Conservation (phyloP, 495 filamentous ascomycete genomes). For the Penicillium chermesinum region DNA sequence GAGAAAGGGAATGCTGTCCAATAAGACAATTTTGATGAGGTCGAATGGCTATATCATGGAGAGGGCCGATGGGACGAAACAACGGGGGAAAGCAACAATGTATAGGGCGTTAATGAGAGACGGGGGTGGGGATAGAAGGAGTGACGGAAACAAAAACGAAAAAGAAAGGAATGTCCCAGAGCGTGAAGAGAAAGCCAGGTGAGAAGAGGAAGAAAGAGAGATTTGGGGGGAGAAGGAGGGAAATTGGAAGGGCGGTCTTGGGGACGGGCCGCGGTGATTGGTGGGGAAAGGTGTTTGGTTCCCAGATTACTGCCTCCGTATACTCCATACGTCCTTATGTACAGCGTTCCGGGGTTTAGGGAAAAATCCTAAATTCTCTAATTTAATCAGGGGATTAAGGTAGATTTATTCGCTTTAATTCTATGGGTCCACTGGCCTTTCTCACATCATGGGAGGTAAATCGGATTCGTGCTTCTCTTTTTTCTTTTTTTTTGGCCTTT, state of each 20-base stretch:
- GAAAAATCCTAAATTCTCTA: too few species aligned
- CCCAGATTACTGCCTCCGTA: conserved; percentile 1
- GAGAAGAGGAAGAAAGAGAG: conserved; percentile 4
- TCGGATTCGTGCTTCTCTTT: not conserved
- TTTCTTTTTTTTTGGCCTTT: not conserved
- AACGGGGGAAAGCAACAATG: not conserved
- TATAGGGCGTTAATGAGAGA: conserved; percentile 3
- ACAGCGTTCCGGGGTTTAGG: not conserved
- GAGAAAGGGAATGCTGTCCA: conserved; percentile 2
- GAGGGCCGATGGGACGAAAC: conserved; percentile 5
- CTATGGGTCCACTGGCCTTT: too few species aligned
- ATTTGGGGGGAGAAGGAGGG: not conserved
- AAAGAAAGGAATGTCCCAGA: conserved; percentile 8
- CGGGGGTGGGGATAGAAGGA: not conserved
- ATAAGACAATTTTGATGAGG: not conserved
- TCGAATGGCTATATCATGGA: conserved; percentile 14
- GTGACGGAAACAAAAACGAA: conserved; percentile 6
- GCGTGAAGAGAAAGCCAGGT: not conserved
- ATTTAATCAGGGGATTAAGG: too few species aligned
- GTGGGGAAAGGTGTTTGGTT: not conserved
- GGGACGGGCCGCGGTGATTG: conserved; percentile 4
- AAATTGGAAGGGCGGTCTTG: conserved; percentile 6
- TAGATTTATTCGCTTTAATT: not conserved
- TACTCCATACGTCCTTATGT: not conserved
- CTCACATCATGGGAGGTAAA: too few species aligned